Evolutionary conservation across 306 rosid species (phyloP), one percentile per base, ranked within the genome.

Genomic region (Ammopiptanthus mongolicus): DNA sequence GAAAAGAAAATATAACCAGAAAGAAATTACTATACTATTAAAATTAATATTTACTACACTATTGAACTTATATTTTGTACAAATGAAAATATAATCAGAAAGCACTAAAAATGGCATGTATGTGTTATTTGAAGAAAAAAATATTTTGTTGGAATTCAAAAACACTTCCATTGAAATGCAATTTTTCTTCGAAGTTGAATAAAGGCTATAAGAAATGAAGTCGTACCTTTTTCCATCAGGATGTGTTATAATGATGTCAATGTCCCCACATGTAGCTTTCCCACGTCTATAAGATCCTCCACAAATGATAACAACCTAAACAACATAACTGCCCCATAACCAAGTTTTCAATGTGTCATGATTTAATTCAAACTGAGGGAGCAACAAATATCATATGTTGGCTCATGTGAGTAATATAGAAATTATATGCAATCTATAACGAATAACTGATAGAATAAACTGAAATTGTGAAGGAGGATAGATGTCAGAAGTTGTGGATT

Each of bases 271-370:
- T 36, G 91, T 87, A 65, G 96, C 86, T 86, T 90, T 95, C 59
- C 98, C 96, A 18, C 97, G 95, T 75, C 97, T 86, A 81, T 75
- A 95, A 73, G 98, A 95, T 78, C 98, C 97, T 65, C 98, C 98
- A 78, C 98, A 95, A 57, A 90, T 62, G 53, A 95, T 81, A 33
- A 64, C 74, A 78, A 86, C 88, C 98, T 95, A 78, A 69, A 81
- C 31, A 48, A 56, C 37, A 72, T 8, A 37, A 37, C 23, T 73
- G 14, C 29, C 70, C 36, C 52, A 28, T 74, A 69, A 44, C 69
- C 60, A 42, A 33, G 23, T 53, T 61, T 65, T 47, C 17, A 72
- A 53, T 60, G 12, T 41, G 12, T 41, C 63, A 74, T 53, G 59
- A 63, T 69, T 29, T 48, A 25, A 57, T 67, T 61, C 29, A 34